Evolutionary conservation across 164 flowering plant genomes (phyloP), one percentile per base, ranked within the genome.

Genomic region (grape (Vitis vinifera)): DNA sequence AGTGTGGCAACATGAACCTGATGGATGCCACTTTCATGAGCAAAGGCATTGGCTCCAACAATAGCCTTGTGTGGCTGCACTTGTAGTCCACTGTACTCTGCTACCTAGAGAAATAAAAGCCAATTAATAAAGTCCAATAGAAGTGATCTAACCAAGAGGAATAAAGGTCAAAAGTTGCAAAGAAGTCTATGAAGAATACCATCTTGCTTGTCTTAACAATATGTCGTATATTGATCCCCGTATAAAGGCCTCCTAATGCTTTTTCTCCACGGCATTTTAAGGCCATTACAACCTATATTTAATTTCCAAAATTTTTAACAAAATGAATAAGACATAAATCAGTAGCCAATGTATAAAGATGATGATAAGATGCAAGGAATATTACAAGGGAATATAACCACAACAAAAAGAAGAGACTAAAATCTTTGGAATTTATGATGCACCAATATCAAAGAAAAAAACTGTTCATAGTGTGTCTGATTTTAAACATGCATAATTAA

Each of bases 11-110:
- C 31, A 66, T 79, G 44, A 69, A 89, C 99, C 99, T 95, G 99
- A 73, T 92, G 98, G 75, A 95, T 91, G 27, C 99, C 99, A 86
- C 98, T 93, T 86, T 91, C 98, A 86, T 95, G 99, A 71, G 99
- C 94, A 84, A 95, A 95, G 57, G 99, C 99, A 86, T 92, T 94
- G 62, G 92, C 96, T 68, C 99, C 99, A 75, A 93, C 97, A 80
- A 95, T 92, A 51, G 99, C 97, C 83, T 95, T 95, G 82, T 95
- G 97, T 9, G 99, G 99, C 73, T 95, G 99, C 19, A 91, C 85
- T 59, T 67, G 82, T 69, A 95, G 70, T 9, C 99, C 99, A 56
- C 88, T 79, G 73, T 85, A 91, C 71, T 90, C 93, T 61, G 88
- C 94, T 8, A 95, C 99, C 97, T 95, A 73, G 63, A 59, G 11